Percentiles rank a stretch among this genome's conserved stretches.
Evolutionary conservation across 495 filamentous ascomycete species (phyloP).

Genomic region (Cairneyella variabilis): DNA sequence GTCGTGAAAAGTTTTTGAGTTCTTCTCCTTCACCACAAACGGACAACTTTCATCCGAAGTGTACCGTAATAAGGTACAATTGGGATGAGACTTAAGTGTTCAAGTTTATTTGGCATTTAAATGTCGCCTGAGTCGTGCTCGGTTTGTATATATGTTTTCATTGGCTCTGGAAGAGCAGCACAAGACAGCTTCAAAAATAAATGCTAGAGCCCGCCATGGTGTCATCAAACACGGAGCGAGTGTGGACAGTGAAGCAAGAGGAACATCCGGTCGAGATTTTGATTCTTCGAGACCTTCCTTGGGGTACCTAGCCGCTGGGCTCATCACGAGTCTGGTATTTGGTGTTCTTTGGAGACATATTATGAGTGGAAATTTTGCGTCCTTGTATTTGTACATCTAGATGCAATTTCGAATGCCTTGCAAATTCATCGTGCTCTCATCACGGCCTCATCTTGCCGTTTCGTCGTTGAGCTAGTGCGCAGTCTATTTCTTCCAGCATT

Average conservation of each 20-base stretch:
- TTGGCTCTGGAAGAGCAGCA: background rate
- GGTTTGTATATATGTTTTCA: background rate
- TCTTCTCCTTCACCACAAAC: no score
- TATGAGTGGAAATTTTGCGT: background rate
- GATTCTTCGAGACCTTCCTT: constrained; percentile 30
- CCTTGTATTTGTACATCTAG: no score
- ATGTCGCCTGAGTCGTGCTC: background rate
- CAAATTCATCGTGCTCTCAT: no score
- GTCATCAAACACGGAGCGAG: constrained; percentile 18
- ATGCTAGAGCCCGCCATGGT: constrained; percentile 29
- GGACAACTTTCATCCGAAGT: no score
- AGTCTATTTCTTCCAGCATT: constrained; percentile 7
- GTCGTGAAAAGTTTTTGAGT: no score
- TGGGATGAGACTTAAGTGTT: no score
- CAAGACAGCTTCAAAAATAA: constrained; percentile 28
- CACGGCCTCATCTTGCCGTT: no score
- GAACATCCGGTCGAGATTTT: constrained; percentile 26
- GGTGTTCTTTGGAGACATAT: constrained; percentile 24
- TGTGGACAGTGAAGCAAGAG: constrained; percentile 33
- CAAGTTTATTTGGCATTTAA: no score
- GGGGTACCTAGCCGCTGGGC: constrained; percentile 7
- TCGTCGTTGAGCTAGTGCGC: no score
- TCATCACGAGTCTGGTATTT: constrained; percentile 15
- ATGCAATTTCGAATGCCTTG: no score
- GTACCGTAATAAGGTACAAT: no score